Evolutionary conservation across 306 rosid genomes (phyloP).

Genomic region (Gynostemma pentaphyllum): DNA sequence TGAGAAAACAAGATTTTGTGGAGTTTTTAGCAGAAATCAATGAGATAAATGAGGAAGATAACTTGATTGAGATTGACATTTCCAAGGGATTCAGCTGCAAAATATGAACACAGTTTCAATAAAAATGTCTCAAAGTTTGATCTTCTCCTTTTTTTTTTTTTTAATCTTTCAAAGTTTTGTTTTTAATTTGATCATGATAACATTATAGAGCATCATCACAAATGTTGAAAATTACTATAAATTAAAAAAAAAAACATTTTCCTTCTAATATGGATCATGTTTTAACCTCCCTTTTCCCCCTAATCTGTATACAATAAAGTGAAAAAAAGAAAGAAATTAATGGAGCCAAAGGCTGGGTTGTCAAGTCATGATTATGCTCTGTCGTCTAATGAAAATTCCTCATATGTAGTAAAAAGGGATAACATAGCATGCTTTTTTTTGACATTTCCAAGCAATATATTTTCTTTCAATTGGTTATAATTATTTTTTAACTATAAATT

Average conservation of each 20-base stretch:
- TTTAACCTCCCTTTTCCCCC: background rate
- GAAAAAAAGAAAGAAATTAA: background rate
- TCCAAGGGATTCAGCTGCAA: conserved; percentile 1
- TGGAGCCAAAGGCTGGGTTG: background rate
- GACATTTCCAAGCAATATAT: too few relatives aligned
- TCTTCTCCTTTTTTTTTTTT: background rate
- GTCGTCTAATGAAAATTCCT: background rate
- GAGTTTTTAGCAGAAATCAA: conserved; percentile 7
- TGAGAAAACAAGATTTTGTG: background rate
- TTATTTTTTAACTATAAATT: too few relatives aligned
- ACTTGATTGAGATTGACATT: conserved; percentile 14
- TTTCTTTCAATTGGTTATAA: too few relatives aligned
- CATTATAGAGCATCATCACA: background rate
- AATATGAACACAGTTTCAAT: too few relatives aligned
- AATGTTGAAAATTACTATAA: background rate
- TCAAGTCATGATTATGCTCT: background rate
- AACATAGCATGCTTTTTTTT: too few relatives aligned
- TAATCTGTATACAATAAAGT: background rate
- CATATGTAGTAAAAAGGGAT: too few relatives aligned
- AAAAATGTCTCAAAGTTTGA: too few relatives aligned
- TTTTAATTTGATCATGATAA: conserved; percentile 3
- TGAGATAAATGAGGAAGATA: conserved; percentile 10
- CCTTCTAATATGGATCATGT: too few relatives aligned
- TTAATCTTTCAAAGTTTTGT: background rate
- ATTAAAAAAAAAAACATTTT: too few relatives aligned